A percentile compares a stretch with the other conserved stretches of the same genome.
These are phyloP conservation scores for Persicaria maculosa DNA, from an alignment of 148 eudicot species.

Conservation along the genomic window DNA sequence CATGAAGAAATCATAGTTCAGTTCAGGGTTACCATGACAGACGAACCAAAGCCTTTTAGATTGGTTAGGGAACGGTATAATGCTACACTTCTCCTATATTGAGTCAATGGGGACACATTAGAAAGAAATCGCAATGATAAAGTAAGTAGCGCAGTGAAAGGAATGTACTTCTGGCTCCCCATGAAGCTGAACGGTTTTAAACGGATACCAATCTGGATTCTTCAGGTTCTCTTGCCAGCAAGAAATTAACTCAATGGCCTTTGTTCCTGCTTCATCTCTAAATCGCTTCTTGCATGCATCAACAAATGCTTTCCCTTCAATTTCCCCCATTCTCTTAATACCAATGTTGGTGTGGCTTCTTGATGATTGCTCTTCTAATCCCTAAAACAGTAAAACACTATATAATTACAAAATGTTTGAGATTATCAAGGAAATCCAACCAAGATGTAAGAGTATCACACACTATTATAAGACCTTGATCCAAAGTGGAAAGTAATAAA, in stretches of 20 bases:
- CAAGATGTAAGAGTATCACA: neutral
- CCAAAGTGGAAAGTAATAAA: neutral
- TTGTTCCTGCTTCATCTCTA: constrained; percentile 39
- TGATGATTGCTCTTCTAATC: constrained; percentile 34
- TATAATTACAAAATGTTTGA: no score
- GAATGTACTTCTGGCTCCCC: constrained; percentile 42
- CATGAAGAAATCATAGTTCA: neutral
- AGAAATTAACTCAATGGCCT: constrained; percentile 64
- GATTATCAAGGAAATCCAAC: no score
- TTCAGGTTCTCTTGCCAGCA: constrained; percentile 76
- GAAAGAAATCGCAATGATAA: neutral
- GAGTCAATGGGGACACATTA: no score
- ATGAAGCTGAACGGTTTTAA: constrained; percentile 28
- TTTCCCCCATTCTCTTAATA: constrained; percentile 82
- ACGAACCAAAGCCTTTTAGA: no score
- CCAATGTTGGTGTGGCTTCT: constrained; percentile 43
- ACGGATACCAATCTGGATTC: constrained; percentile 73
- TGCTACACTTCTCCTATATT: no score
- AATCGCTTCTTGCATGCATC: constrained; percentile 41
- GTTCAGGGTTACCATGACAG: neutral
- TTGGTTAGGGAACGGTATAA: no score
- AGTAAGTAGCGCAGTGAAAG: neutral
- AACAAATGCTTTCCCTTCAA: constrained; percentile 60
- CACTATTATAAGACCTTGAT: neutral
- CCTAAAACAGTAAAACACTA: constrained; percentile 29